Evolutionary conservation across 208 protist genomes (phyloP).

Genomic region (Crithidia mellificae): DNA sequence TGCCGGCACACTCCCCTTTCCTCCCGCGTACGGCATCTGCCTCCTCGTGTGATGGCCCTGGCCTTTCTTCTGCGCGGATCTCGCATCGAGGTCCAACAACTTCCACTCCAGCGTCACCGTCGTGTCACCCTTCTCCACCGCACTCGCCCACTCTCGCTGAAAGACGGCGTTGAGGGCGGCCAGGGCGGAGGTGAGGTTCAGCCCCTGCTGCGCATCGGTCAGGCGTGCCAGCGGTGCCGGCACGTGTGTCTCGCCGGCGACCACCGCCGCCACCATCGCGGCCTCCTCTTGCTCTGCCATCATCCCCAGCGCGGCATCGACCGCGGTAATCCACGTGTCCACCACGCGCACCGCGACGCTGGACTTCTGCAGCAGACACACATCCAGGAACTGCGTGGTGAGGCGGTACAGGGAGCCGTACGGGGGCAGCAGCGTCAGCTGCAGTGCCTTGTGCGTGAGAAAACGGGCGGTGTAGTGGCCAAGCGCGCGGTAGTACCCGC

Average conservation of each 20-base stretch:
- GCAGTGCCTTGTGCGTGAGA: constrained; percentile 82
- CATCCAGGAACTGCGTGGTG: constrained; percentile 56
- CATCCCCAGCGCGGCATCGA: constrained; percentile 29
- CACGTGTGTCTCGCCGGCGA: constrained; percentile 2
- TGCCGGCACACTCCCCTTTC: neutral
- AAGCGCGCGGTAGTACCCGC: constrained; percentile 63
- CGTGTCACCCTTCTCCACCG: constrained; percentile 38
- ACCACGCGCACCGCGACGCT: constrained; percentile 49
- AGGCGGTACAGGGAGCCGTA: constrained; percentile 69
- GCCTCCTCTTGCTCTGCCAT: constrained; percentile 25
- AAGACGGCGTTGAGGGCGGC: constrained; percentile 47
- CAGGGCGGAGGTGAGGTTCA: constrained; percentile 29
- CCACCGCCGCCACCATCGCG: constrained; percentile 16
- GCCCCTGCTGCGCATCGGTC: constrained; percentile 19
- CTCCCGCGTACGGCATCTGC: neutral
- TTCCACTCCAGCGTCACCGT: constrained; percentile 36
- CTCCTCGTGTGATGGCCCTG: neutral
- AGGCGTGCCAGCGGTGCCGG: constrained; percentile 19
- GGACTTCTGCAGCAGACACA: constrained; percentile 70
- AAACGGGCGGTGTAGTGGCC: constrained; percentile 55
- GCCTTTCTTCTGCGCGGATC: constrained; percentile 1
- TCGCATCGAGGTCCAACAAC: neutral
- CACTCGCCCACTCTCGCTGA: constrained; percentile 56
- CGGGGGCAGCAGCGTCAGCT: constrained; percentile 71
- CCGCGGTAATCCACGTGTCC: constrained; percentile 43